Evolutionary conservation across 441 rosid species (phyloP).

Genomic region (Kokia cookei): DNA sequence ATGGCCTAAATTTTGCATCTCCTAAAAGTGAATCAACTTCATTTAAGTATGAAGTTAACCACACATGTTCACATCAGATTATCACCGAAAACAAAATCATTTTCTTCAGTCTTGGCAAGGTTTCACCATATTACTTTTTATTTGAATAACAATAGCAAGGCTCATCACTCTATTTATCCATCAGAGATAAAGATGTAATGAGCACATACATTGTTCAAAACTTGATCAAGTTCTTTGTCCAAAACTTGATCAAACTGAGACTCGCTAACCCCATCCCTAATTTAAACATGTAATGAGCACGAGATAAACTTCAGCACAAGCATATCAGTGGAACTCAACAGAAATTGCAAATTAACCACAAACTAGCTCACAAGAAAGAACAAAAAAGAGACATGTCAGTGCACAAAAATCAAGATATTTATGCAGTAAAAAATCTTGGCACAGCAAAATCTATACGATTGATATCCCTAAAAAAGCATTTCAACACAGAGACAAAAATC

Average conservation of each 20-base stretch:
- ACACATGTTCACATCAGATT: background rate
- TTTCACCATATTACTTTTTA: background rate
- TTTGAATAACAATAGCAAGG: background rate
- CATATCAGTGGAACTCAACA: background rate
- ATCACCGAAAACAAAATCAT: background rate
- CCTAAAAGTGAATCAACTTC: background rate
- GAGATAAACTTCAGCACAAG: background rate
- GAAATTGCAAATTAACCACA: background rate
- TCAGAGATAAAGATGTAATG: no score
- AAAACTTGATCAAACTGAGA: constrained; percentile 58
- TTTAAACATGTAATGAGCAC: background rate
- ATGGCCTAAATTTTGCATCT: background rate
- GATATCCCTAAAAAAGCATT: no score
- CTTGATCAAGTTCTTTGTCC: constrained; percentile 48
- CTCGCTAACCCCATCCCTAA: constrained; percentile 72
- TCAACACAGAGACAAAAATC: no score
- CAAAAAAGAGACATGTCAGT: no score
- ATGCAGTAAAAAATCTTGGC: no score
- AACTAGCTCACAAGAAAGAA: no score
- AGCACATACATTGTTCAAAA: no score
- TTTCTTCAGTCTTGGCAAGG: background rate
- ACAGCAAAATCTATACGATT: no score
- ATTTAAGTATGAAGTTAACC: background rate
- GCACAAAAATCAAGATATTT: no score
- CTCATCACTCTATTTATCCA: background rate